Conservation (phyloP, 2,329 filamentous ascomycete species). For the Colletotrichum filicis region DNA sequence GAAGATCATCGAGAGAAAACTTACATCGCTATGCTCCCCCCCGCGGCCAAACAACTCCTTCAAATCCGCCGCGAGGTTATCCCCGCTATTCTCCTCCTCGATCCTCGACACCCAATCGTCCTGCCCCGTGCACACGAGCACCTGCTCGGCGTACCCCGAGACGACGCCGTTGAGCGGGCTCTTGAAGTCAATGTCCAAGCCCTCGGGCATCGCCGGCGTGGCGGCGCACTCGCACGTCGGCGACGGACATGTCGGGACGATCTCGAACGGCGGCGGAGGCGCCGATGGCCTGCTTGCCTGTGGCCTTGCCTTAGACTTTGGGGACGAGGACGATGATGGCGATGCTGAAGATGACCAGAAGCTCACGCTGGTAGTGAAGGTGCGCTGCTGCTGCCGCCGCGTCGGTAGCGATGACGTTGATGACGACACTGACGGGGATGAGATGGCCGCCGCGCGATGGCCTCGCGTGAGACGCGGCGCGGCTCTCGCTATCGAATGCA, state of each 20-base stretch:
- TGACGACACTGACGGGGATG: not conserved
- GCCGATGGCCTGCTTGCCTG: slow-evolving; percentile 11
- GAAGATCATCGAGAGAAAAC: slow-evolving; percentile 39
- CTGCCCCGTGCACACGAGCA: slow-evolving; percentile 84
- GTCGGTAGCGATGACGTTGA: not conserved
- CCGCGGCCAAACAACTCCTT: slow-evolving; percentile 76
- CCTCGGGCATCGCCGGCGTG: slow-evolving; percentile 71
- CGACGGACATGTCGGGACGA: slow-evolving; percentile 72
- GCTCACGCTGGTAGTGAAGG: not conserved
- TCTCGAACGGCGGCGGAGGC: slow-evolving; percentile 49
- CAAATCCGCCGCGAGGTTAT: slow-evolving; percentile 77
- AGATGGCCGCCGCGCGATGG: not conserved
- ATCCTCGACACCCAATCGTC: slow-evolving; percentile 86
- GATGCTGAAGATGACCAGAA: not conserved
- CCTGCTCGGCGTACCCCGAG: slow-evolving; percentile 81
- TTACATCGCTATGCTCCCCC: slow-evolving; percentile 74
- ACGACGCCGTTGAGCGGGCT: slow-evolving; percentile 81
- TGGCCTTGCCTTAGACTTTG: not conserved
- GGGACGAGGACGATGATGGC: not conserved
- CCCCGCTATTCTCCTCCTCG: slow-evolving; percentile 78
- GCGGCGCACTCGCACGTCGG: slow-evolving; percentile 81
- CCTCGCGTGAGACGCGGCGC: slow-evolving; percentile 10
- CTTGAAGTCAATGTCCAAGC: slow-evolving; percentile 79
- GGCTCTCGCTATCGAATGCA: slow-evolving; percentile 6
- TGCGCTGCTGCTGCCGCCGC: not conserved